Conservation (phyloP, 306 rosid species). For the Morella rubra region DNA sequence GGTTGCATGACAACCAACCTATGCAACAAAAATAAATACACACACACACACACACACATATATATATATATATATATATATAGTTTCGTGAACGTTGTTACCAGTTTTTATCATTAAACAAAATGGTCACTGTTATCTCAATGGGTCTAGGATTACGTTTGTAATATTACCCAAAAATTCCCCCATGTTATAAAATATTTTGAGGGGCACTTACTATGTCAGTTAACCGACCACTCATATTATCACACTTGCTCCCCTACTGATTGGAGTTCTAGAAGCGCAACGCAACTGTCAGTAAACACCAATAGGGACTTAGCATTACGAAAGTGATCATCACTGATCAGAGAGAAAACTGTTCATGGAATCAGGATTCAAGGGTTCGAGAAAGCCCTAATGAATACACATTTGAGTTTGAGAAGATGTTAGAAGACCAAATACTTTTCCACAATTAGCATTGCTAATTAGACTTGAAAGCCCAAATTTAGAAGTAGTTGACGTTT, state of each 20-base stretch:
- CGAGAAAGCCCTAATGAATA: no score
- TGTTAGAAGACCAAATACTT: not conserved
- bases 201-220: not conserved
- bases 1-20: not conserved
- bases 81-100: not conserved
- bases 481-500: not conserved
- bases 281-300: no score
- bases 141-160: not conserved
- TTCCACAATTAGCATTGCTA: not conserved
- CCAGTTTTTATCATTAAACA: not conserved
- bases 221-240: no score
- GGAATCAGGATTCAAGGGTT: not conserved
- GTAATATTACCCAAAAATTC: not conserved
- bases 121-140: not conserved
- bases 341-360: no score
- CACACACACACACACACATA: no score
- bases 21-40: not conserved
- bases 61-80: no score
- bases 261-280: not conserved
- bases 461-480: no score
- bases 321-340: no score
- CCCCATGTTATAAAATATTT: no score
- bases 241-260: not conserved
- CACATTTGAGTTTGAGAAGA: not conserved
- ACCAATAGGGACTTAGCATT: no score